These are phyloP conservation scores for Cryptosporidium sp. DNA, from an alignment of 169 alveolate genomes.

Conservation along the genomic window DNA sequence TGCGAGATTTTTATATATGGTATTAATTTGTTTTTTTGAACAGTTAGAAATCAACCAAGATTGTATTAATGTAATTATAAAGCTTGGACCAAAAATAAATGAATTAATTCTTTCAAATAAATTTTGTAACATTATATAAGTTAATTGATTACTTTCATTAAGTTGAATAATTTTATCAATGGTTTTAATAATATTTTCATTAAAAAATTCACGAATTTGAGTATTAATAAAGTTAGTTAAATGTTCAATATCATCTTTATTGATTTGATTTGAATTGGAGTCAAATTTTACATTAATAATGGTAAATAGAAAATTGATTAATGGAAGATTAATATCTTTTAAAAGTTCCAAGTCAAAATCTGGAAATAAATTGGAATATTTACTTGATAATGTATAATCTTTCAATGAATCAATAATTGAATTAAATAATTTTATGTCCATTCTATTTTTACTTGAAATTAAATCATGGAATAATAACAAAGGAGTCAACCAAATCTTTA, in stretches of 20 bases:
- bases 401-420: not conserved
- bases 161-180: not conserved
- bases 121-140: not conserved
- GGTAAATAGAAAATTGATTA: not conserved
- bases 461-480: slow-evolving; percentile 25
- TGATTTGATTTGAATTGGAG: not conserved
- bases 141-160: not conserved
- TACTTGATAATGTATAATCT: not conserved
- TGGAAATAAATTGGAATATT: slow-evolving; percentile 7
- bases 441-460: not conserved
- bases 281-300: not conserved
- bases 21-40: slow-evolving; percentile 36
- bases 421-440: not conserved
- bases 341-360: slow-evolving; percentile 40
- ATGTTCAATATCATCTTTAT: not conserved
- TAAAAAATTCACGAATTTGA: not conserved
- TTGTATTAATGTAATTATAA: slow-evolving; percentile 5
- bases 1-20: not conserved
- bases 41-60: slow-evolving; percentile 28
- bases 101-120: slow-evolving; percentile 27
- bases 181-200: not conserved
- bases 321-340: slow-evolving; percentile 3
- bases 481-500: slow-evolving; percentile 10
- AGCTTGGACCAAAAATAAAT: slow-evolving; percentile 57
- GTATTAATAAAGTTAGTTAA: slow-evolving; percentile 1